These are phyloP conservation scores for Monilinia polystroma DNA, from an alignment of 2,329 filamentous ascomycete genomes.

Conservation along the genomic window DNA sequence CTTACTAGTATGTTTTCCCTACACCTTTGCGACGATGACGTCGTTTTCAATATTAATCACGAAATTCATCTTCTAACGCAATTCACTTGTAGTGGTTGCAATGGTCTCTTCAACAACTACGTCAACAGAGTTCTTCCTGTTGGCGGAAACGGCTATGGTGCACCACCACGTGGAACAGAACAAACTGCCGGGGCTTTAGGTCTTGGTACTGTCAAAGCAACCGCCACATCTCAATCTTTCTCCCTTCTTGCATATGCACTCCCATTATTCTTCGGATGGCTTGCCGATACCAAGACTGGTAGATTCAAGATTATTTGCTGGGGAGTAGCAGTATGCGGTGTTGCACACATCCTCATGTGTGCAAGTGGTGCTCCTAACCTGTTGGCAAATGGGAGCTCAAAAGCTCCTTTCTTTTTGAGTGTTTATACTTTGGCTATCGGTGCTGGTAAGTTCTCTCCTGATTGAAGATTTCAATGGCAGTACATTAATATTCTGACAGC, in stretches of 20 bases:
- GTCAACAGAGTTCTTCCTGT: slow-evolving; percentile 59
- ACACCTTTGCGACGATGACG: no score
- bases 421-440: slow-evolving; percentile 36
- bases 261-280: slow-evolving; percentile 51
- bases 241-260: slow-evolving; percentile 51
- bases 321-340: slow-evolving; percentile 52
- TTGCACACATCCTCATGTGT: slow-evolving; percentile 62
- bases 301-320: slow-evolving; percentile 61
- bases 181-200: slow-evolving; percentile 55
- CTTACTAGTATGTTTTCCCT: slow-evolving; percentile 68
- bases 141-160: slow-evolving; percentile 43
- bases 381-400: slow-evolving; percentile 61
- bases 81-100: slow-evolving; percentile 11
- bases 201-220: slow-evolving; percentile 54
- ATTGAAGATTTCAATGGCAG: slow-evolving; percentile 55
- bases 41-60: slow-evolving; percentile 43
- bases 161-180: slow-evolving; percentile 42
- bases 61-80: background rate
- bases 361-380: slow-evolving; percentile 61
- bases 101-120: slow-evolving; percentile 49
- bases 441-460: slow-evolving; percentile 41
- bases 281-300: slow-evolving; percentile 64
- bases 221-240: slow-evolving; percentile 53
- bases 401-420: slow-evolving; percentile 44
- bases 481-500: slow-evolving; percentile 52